Conservation (phyloP, 352 stramenopile genomes). For the Phytophthora pinifolia region DNA sequence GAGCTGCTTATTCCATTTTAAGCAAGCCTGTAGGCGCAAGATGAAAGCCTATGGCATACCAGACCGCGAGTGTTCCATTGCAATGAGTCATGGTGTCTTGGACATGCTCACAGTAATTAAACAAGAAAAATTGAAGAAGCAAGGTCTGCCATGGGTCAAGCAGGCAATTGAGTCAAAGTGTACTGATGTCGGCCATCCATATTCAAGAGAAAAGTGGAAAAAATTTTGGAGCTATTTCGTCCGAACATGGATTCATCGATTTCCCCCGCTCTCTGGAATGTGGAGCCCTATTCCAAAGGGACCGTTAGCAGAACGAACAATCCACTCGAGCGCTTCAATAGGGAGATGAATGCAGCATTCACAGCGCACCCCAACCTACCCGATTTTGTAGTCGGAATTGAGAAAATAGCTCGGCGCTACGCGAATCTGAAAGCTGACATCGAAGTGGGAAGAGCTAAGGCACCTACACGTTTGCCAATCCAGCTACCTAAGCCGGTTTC, state of each 20-base stretch:
- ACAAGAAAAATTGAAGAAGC: conserved; percentile 4
- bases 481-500: too few species aligned
- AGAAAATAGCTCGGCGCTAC: background rate
- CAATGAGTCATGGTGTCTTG: too few species aligned
- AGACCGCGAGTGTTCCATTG: too few species aligned
- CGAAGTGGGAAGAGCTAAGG: too few species aligned
- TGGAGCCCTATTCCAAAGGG: background rate
- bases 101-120: background rate
- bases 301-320: conserved; percentile 15
- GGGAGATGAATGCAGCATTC: conserved; percentile 25
- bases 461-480: too few species aligned
- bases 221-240: conserved; percentile 3
- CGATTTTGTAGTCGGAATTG: conserved; percentile 20
- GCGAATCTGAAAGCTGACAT: too few species aligned
- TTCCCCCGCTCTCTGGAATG: conserved; percentile 9
- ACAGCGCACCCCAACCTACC: conserved; percentile 8
- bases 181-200: background rate
- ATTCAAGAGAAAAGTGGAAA: conserved; percentile 1
- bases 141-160: conserved; percentile 1
- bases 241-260: conserved; percentile 4
- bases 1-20: too few species aligned
- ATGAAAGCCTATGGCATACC: too few species aligned
- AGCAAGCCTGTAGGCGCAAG: too few species aligned
- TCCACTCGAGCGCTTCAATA: conserved; percentile 26
- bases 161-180: background rate